Conservation (phyloP, 2,329 filamentous ascomycete genomes). For the Talaromyces islandicus region DNA sequence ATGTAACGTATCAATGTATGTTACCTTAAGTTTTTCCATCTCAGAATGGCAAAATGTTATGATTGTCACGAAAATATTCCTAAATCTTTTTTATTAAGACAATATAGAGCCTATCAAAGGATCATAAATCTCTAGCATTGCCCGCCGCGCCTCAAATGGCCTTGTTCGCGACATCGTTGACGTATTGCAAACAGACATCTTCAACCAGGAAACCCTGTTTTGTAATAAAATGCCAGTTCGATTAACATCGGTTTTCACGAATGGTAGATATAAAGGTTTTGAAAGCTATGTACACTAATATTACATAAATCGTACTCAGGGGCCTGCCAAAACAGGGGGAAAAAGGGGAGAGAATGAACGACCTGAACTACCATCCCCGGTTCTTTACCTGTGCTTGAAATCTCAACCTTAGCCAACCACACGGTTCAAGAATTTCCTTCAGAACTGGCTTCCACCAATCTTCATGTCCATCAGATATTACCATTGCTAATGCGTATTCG, state of each 20-base stretch:
- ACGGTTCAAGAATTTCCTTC: slow-evolving; percentile 4
- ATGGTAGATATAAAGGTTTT: not conserved
- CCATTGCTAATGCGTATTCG: slow-evolving; percentile 7
- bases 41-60: not conserved
- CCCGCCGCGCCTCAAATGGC: too few relatives aligned
- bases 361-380: not conserved
- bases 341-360: too few relatives aligned
- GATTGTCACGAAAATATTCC: not conserved
- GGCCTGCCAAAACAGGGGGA: not conserved
- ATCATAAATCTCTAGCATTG: too few relatives aligned
- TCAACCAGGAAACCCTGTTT: too few relatives aligned
- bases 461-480: slow-evolving; percentile 1
- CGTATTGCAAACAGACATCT: too few relatives aligned
- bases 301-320: not conserved
- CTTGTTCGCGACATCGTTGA: too few relatives aligned
- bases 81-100: too few relatives aligned
- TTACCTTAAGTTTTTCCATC: not conserved
- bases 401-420: not conserved
- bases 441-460: slow-evolving; percentile 8
- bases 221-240: too few relatives aligned
- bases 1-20: not conserved
- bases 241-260: not conserved
- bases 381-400: not conserved
- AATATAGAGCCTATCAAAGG: too few relatives aligned
- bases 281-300: not conserved